Evolutionary conservation across 345 rosid species (phyloP), one percentile per base, ranked within the genome.

Genomic region (Mallotus nudiflorus): DNA sequence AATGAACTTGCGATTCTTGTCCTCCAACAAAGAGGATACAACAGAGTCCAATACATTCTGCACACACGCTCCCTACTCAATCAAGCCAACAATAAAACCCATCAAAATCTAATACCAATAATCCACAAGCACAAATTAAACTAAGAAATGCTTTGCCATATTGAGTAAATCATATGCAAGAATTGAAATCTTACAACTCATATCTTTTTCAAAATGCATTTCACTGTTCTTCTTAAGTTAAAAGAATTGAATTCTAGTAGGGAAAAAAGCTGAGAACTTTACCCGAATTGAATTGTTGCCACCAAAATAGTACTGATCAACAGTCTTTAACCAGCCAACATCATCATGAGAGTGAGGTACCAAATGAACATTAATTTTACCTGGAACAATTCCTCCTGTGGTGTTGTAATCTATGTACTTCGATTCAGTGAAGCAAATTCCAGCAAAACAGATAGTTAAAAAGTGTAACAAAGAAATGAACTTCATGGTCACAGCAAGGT

Each of bases 241-340:
- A n/a, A n/a, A n/a, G n/a, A n/a, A n/a, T n/a, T n/a, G n/a, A n/a
- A n/a, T n/a, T n/a, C n/a, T n/a, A n/a, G n/a, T n/a, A n/a, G n/a
- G n/a, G 1, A 15, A 28, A 24, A 40, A 22, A 33, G 29, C 42
- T 35, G 53, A 11, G 46, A 66, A 74, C 1, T 14, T 45, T 75
- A 93, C 98, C 82, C 96, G 84, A 82, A 93, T 91, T 46, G 98
- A 82, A 80, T 93, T 93, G 72, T 93, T 93, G 71, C 89, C 84
- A 11, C 98, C 98, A 58, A 91, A 87, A 67, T 79, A 93, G 87
- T 89, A 93, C 91, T 93, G 98, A 16, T 93, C 97, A 70, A 93
- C 98, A 54, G 98, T 93, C 86, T 93, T 93, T 68, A 93, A 82
- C 98, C 98, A 93, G 10, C 98, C 98, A 62, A 93, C 98, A 67